Evolutionary conservation across 2,329 filamentous ascomycete genomes (phyloP), one percentile per base, ranked within the genome.

Genomic region (Neofusicoccum laricinum): DNA sequence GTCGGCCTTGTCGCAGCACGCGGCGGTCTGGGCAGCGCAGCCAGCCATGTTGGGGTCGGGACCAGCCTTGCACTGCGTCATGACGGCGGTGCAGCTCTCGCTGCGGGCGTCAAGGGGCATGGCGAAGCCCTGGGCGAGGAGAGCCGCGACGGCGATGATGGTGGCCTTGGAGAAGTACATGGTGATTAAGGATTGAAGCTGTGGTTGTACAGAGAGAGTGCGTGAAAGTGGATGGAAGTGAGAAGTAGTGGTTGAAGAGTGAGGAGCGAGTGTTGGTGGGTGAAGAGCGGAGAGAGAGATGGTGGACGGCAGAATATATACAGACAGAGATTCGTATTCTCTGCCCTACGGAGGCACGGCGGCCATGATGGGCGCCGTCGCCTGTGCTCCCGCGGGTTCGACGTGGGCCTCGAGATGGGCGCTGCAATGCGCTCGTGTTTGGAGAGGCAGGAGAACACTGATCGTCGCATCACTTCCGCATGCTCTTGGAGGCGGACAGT

Each of bases 131-230:
- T 49, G 38, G 38, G 61, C 30, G 48, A 63, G 34, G 48, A 63
- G 61, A 46, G 61, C 61, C 61, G 61, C 61, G 30, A 63, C 48
- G 61, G 61, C 61, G 38, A 63, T n/a, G 61, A 63, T 63, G 61
- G 61, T 63, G 61, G 61, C 61, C 49, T 63, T 51, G 49, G 48
- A 43, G 61, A 63, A 63, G 21, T 63, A 19, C 61, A 63, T 63
- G 12, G 32, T 63, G 61, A 63, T 59, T 59, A 46, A n/a, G 55
- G 38, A 59, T 59, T 59, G 36, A 59, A 46, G n/a, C 8, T 11
- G 17, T 34, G 40, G 17, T 19, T 36, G 40, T 46, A 59, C 40
- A 17, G 55, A 46, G 40, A 21, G 25, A 46, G 40, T 15, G 25
- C 10, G 55, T 17, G 7, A 15, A 46, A 36, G 55, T 14, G 4